These are phyloP conservation scores for Aureobasidium sp. DNA, from an alignment of 2,329 filamentous ascomycete genomes.

Conservation along the genomic window DNA sequence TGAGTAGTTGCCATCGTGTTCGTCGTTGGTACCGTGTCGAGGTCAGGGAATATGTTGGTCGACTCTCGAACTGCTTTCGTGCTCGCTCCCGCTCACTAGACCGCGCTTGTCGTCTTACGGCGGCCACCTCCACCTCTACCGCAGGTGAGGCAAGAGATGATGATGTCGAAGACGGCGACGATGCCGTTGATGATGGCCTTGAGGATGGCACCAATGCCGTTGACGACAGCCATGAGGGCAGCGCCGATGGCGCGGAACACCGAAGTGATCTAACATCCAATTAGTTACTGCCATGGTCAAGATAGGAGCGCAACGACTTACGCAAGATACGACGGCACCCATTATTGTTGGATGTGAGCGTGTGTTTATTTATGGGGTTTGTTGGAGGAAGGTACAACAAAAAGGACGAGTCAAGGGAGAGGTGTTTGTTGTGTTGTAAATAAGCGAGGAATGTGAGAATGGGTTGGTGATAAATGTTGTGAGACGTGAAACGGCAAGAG, in stretches of 20 bases:
- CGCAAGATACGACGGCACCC: slow-evolving; percentile 78
- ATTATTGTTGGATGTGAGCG: slow-evolving; percentile 40
- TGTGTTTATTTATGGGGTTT: background rate
- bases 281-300: slow-evolving; percentile 20
- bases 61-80: background rate
- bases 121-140: slow-evolving; percentile 37
- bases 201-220: slow-evolving; percentile 39
- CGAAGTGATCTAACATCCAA: slow-evolving; percentile 31
- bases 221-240: slow-evolving; percentile 41
- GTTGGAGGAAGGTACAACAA: background rate
- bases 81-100: slow-evolving; percentile 24
- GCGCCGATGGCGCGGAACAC: slow-evolving; percentile 42
- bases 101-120: slow-evolving; percentile 31
- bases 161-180: slow-evolving; percentile 42
- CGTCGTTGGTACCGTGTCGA: background rate
- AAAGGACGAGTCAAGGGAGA: background rate
- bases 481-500: slow-evolving; percentile 10
- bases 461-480: background rate
- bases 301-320: slow-evolving; percentile 43
- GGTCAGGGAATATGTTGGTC: background rate
- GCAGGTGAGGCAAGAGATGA: slow-evolving; percentile 45
- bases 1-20: background rate
- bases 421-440: slow-evolving; percentile 5
- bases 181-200: slow-evolving; percentile 43
- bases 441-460: slow-evolving; percentile 9